Conservation (phyloP, 805 yeast species). For the Candida manassasensis region DNA sequence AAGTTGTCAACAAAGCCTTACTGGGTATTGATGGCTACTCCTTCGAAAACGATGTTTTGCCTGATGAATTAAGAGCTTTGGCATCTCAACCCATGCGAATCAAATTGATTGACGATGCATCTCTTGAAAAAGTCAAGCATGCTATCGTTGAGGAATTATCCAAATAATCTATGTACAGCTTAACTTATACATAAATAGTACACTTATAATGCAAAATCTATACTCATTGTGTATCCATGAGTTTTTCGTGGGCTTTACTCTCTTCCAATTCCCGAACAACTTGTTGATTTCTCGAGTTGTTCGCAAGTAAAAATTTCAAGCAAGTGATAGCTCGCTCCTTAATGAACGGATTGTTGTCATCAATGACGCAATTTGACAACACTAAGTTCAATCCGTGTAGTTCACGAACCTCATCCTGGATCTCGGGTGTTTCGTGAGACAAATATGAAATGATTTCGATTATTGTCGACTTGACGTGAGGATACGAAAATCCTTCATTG, state of each 20-base stretch:
- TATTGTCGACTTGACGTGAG: conserved; percentile 60
- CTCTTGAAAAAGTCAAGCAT: conserved; percentile 66
- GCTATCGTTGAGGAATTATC: conserved; percentile 61
- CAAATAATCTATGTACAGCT: conserved; percentile 5
- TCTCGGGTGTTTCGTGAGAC: conserved; percentile 43
- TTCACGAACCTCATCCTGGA: conserved; percentile 66
- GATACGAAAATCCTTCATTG: conserved; percentile 35
- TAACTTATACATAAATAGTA: no score
- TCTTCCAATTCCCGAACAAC: conserved; percentile 77
- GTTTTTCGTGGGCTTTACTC: conserved; percentile 44
- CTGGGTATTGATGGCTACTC: conserved; percentile 64
- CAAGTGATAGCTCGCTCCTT: conserved; percentile 83
- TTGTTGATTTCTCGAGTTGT: conserved; percentile 66
- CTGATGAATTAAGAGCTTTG: conserved; percentile 76
- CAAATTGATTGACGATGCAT: conserved; percentile 63
- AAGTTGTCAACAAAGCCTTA: conserved; percentile 85
- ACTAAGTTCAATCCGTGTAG: conserved; percentile 66
- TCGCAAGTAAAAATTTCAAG: conserved; percentile 58
- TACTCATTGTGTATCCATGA: conserved; percentile 2
- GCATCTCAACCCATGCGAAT: conserved; percentile 70
- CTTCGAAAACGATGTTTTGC: conserved; percentile 84
- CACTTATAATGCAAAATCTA: no score
- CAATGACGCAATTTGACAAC: conserved; percentile 78
- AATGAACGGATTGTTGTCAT: conserved; percentile 81
- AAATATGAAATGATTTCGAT: conserved; percentile 64